Evolutionary conservation across 2,329 filamentous ascomycete species (phyloP), one percentile per base, ranked within the genome.

Genomic region (Exophiala sideris): DNA sequence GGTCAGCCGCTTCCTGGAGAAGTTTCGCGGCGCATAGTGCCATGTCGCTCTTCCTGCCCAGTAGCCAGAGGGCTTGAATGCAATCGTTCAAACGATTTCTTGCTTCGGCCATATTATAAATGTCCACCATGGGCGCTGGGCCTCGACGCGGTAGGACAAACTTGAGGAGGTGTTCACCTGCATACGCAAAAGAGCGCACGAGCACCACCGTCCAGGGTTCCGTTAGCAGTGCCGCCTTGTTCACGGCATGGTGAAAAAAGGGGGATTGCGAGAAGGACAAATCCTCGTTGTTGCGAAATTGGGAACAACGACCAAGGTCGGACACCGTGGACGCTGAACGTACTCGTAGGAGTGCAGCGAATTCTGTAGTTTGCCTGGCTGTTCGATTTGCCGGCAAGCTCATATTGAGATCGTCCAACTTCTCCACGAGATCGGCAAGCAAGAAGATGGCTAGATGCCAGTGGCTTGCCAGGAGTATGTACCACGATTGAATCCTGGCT

Each of bases 181-280:
- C 50, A 18, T 42, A 35, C 20, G 42, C 46, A 35, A 52, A 52
- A 8, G 50, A 52, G 14, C 46, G 50, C 24, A 52, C 46, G 9
- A 52, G 35, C 12, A 52, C 50, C 11, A 47, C 20, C 8, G 50
- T 52, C 50, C 50, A 52, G 6, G 50, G 50, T 32, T 52, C 50
- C 9, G 50, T 46, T 21, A 52, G 16, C 20, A 52, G 41, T 9
- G 56, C 45, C 35, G 54, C 54, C 14, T 46, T 38, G 12, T 47
- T 57, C 29, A 54, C 76, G 52, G 76, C 77, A 61, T 82, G 71
- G 3, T 70, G 59, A 62, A 76, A 81, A 60, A 81, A 78, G 54
- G 81, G 86, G 4, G 74, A 65, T 64, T 87, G 83, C 1, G 84
- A 83, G 36, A 46, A 54, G 1, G 73, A 79, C 60, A 83, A 85